Conservation (phyloP, 106 monocot genomes). For the Platanthera guangdongensis region DNA sequence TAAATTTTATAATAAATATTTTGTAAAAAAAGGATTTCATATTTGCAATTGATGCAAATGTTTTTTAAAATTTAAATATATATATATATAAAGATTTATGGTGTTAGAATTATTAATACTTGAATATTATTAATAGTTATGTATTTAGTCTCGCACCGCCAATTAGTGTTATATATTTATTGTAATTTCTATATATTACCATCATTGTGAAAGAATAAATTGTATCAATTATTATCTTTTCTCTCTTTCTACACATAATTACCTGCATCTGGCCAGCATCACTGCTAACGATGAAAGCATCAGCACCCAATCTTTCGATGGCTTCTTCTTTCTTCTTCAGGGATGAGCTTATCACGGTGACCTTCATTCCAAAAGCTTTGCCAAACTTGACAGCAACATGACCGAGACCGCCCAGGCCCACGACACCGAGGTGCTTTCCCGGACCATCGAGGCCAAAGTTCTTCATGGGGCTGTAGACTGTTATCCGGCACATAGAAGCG, state of each 20-base stretch:
- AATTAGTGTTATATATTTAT: too few species aligned
- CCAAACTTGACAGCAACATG: constrained; percentile 82
- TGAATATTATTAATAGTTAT: too few species aligned
- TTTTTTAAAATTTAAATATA: too few species aligned
- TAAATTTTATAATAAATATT: too few species aligned
- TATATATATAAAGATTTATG: too few species aligned
- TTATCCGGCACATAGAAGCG: constrained; percentile 53
- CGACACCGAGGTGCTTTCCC: constrained; percentile 68
- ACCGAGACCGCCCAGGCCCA: constrained; percentile 76
- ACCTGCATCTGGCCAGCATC: constrained; percentile 57
- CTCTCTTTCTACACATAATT: not conserved
- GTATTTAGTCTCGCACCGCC: too few species aligned
- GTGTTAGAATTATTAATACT: too few species aligned
- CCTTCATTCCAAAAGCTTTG: constrained; percentile 78
- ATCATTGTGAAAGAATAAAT: too few species aligned
- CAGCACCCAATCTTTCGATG: constrained; percentile 49
- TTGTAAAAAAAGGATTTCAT: too few species aligned
- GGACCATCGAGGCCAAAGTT: constrained; percentile 39
- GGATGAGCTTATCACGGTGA: constrained; percentile 73
- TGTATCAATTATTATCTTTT: too few species aligned
- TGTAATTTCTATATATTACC: too few species aligned
- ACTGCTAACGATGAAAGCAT: constrained; percentile 58
- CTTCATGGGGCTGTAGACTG: constrained; percentile 73
- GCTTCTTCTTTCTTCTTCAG: constrained; percentile 56
- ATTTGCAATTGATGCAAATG: too few species aligned